Percentiles rank a stretch among this genome's conserved stretches.
phyloP scores from a whole-genome alignment of 2,329 filamentous ascomycete species.

The Mycosphaerella sp. region DNA sequence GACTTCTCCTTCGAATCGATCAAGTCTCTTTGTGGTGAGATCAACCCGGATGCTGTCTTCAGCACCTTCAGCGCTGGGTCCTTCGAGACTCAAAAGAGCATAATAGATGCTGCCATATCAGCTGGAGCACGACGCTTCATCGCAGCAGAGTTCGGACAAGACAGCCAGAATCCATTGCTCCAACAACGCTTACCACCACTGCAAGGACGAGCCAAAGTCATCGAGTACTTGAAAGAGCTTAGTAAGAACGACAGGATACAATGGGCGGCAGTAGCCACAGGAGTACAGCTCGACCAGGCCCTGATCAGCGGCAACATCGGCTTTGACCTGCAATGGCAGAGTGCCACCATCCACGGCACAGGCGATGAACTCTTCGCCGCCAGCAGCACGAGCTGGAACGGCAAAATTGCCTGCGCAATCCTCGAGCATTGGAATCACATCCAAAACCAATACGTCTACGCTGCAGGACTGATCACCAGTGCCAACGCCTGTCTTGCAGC shows the following conservation, averaged over 20 bases:
- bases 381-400: constrained; percentile 33
- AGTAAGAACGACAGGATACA: constrained; percentile 23
- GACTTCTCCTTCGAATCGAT: constrained; percentile 34
- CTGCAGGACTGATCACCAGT: constrained; percentile 31
- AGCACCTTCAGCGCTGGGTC: constrained; percentile 26
- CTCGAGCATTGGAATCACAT: constrained; percentile 32
- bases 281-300: constrained; percentile 31
- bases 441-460: constrained; percentile 36
- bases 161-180: constrained; percentile 30
- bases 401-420: constrained; percentile 27
- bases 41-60: constrained; percentile 26
- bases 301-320: constrained; percentile 35
- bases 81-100: constrained; percentile 24
- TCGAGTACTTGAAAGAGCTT: constrained; percentile 29
- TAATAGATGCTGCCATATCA: constrained; percentile 24
- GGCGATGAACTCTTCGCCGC: constrained; percentile 35
- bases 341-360: constrained; percentile 35
- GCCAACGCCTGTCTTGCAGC: constrained; percentile 32
- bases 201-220: constrained; percentile 28
- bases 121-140: constrained; percentile 22
- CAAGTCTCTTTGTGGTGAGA: constrained; percentile 17
- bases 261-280: constrained; percentile 35
- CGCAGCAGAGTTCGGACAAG: constrained; percentile 27
- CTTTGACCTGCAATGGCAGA: constrained; percentile 38
- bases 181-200: constrained; percentile 31